Evolutionary conservation across 2,329 filamentous ascomycete genomes (phyloP), one percentile per base, ranked within the genome.

Genomic region (Hortaea werneckii): DNA sequence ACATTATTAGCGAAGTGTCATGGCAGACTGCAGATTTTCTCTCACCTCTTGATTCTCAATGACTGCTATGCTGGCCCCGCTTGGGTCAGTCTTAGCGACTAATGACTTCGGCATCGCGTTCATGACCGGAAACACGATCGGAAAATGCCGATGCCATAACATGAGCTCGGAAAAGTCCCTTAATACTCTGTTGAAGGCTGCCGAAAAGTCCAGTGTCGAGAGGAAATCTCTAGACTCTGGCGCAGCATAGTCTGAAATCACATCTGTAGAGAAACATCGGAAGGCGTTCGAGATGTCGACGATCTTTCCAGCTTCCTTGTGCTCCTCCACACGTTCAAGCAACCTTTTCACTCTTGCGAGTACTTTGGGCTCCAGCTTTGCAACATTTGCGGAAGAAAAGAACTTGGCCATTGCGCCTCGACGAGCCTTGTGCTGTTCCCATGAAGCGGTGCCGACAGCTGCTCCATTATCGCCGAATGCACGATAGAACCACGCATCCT

Each of bases 221-320:
- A 71, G 50, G 6, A 65, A 62, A 40, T 67, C 46, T 6, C 69
- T 56, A 5, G 61, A 55, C 29, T 13, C 62, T 60, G 10, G 60
- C 65, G 44, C 70, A 70, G 49, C 63, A 67, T 43, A 71, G 65
- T 8, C 58, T 57, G 11, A 60, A 59, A 67, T 63, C 10, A 61
- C 61, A 45, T 68, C 66, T 7, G 65, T 54, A 0, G 63, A 56
- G 30, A 63, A 54, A 46, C 57, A 64, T 3, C 60, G 59, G 38
- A 66, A 61, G 4, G 56, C 63, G 30, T 58, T 55, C 40, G 58
- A 58, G 13, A 64, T 51, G 47, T 62, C 56, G 59, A 48, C 39
- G 7, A 34, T 13, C n/a, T 20, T 28, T 11, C 29, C 29, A 35
- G 10, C 29, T 27, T 37, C n/a, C 9, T 27, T 27, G 27, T 42